Evolutionary conservation across 2,329 filamentous ascomycete genomes (phyloP).

Genomic region (Alternaria viburni): DNA sequence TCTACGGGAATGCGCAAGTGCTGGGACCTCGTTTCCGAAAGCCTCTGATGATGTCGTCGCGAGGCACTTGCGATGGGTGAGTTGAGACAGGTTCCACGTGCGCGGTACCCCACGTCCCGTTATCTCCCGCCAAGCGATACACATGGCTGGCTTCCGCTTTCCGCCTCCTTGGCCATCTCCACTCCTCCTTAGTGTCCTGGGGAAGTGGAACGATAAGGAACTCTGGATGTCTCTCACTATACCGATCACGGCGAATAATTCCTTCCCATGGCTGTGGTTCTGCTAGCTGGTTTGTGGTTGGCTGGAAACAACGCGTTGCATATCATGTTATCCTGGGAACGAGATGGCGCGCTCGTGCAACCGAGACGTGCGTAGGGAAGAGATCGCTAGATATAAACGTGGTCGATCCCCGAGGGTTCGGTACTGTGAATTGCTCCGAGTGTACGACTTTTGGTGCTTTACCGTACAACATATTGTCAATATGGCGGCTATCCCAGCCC

Average conservation of each 20-base stretch:
- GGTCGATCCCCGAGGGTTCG: background rate
- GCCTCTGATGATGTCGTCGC: background rate
- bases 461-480: background rate
- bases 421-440: background rate
- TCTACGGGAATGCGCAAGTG: constrained; percentile 48
- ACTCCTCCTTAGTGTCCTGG: constrained; percentile 22
- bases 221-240: constrained; percentile 17
- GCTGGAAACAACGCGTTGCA: background rate
- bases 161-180: constrained; percentile 26
- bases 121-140: constrained; percentile 41
- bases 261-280: constrained; percentile 3
- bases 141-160: constrained; percentile 24
- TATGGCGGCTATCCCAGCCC: constrained; percentile 36
- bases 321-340: constrained; percentile 7
- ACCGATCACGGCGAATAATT: constrained; percentile 20
- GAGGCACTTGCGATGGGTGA: background rate
- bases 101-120: constrained; percentile 27
- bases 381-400: background rate
- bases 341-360: background rate
- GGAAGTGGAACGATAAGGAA: constrained; percentile 33
- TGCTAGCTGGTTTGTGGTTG: background rate
- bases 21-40: constrained; percentile 34
- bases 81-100: background rate
- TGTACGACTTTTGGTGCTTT: background rate
- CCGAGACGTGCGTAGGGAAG: constrained; percentile 15